phyloP scores from a whole-genome alignment of 2,329 filamentous ascomycete genomes.

The Monilinia aucupariae region DNA sequence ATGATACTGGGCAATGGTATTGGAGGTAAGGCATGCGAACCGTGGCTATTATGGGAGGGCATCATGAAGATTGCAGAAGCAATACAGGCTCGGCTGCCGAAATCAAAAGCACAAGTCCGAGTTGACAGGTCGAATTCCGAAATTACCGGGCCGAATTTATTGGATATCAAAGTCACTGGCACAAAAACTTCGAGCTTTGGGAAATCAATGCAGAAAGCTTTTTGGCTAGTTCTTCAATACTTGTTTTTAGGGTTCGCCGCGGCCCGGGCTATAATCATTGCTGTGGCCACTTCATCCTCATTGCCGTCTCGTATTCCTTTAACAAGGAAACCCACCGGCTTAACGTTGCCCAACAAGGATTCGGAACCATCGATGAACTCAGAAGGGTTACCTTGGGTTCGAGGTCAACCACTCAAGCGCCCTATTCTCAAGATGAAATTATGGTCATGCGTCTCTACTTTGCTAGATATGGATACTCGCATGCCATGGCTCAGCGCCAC shows the following conservation, averaged over 20 bases:
- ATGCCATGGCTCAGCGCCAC: conserved; percentile 88
- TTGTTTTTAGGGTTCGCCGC: conserved; percentile 48
- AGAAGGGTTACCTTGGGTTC: conserved; percentile 20
- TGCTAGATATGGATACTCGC: conserved; percentile 68
- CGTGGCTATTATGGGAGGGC: conserved; percentile 82
- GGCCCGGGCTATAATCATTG: conserved; percentile 60
- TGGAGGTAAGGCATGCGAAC: conserved; percentile 74
- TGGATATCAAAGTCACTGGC: conserved; percentile 19
- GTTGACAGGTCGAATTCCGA: conserved; percentile 34
- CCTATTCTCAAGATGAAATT: conserved; percentile 66
- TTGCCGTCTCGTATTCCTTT: conserved; percentile 50
- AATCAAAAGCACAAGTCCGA: conserved; percentile 31
- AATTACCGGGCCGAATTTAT: conserved; percentile 21
- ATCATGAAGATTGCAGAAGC: conserved; percentile 64
- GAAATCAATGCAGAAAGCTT: conserved; percentile 34
- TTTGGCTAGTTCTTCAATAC: conserved; percentile 50
- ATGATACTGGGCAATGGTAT: conserved; percentile 81
- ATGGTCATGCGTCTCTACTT: conserved; percentile 66
- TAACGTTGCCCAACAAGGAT: conserved; percentile 26
- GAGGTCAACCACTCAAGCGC: conserved; percentile 27
- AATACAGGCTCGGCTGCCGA: conserved; percentile 37
- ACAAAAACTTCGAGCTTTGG: conserved; percentile 23
- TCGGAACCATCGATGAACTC: conserved; percentile 22
- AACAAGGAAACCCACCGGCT: conserved; percentile 26
- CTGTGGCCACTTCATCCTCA: conserved; percentile 62